Evolutionary conservation across 139 green algal genomes (phyloP), one percentile per base, ranked within the genome.

Genomic region (Micractinium conductrix): DNA sequence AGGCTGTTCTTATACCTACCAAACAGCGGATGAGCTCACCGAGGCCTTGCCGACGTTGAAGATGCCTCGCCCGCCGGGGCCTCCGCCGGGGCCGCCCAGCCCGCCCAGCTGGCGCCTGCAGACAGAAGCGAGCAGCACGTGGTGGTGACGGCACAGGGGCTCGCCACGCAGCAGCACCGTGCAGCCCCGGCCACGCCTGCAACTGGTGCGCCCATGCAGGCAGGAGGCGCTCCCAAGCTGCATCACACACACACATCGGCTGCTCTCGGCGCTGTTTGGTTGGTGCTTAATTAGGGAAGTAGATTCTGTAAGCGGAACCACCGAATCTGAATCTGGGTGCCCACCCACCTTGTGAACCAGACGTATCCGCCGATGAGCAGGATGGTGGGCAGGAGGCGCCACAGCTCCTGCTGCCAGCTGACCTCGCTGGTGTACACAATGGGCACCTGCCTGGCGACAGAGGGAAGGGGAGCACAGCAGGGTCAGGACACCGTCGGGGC

Each of bases 1-100:
- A 37, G n/a, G n/a, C n/a, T n/a, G n/a, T n/a, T n/a, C n/a, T n/a
- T n/a, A n/a, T n/a, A n/a, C n/a, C 12, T 26, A 17, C 44, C 30
- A 44, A 44, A 24, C 30, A 79, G 58, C 33, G 17, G 19, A 45
- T 3, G 19, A 33, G 17, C 73, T 68, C 10, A 94, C 83, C 86
- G 91, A 83, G 19, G 94, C 94, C 87, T 98, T 98, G 86, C 94
- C 94, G 21, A 98, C 94, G 88, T 98, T 98, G 91, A 98, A 98
- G 76, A 98, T 95, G 76, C 94, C 93, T 26, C 95, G 86, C 0
- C 88, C 85, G 40, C 92, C 92, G 10, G 86, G 88, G 26, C 87
- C 84, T n/a, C 85, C 76, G 9, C 89, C 88, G 10, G 86, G 53
- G 28, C 89, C 90, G 44, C 91, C 88, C n/a, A 93, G 78, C 53